A percentile compares a stretch with the other conserved stretches of the same genome.
phyloP scores from a whole-genome alignment of 129 eudicot species.

The Escallonia herrerae region DNA sequence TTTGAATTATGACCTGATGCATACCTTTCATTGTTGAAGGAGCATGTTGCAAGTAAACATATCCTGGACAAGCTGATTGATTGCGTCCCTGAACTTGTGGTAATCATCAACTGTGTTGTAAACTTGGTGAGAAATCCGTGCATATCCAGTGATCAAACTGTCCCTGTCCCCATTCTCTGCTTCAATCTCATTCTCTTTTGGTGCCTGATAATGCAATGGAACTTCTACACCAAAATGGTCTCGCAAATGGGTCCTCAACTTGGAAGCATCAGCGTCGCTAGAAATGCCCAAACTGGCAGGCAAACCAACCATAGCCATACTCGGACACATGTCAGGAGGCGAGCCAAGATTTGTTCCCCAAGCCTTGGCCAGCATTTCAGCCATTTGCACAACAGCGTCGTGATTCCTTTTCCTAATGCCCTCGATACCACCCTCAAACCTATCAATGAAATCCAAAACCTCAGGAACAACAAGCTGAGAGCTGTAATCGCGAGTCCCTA shows the following conservation, averaged over 20 bases:
- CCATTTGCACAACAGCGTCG: constrained; percentile 67
- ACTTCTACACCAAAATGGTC: constrained; percentile 68
- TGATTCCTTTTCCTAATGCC: constrained; percentile 80
- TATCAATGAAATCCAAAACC: constrained; percentile 59
- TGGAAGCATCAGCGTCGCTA: constrained; percentile 53
- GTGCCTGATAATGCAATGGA: constrained; percentile 61
- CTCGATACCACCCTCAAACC: constrained; percentile 80
- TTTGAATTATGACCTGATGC: too few relatives aligned
- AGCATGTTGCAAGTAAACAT: constrained; percentile 38
- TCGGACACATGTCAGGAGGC: constrained; percentile 77
- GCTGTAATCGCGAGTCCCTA: constrained; percentile 88
- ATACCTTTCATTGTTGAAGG: too few relatives aligned
- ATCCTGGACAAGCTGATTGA: constrained; percentile 47
- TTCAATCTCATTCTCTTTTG: constrained; percentile 39
- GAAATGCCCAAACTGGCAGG: constrained; percentile 57
- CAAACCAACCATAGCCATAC: constrained; percentile 88
- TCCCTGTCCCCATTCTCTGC: constrained; percentile 22
- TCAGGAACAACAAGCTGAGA: constrained; percentile 76
- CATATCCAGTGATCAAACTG: constrained; percentile 48
- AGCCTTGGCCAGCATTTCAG: constrained; percentile 58
- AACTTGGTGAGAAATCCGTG: constrained; percentile 90
- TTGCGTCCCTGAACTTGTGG: constrained; percentile 63
- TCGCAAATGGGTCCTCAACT: constrained; percentile 60
- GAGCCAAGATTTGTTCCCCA: constrained; percentile 82
- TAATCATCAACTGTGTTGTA: constrained; percentile 76